Conservation (phyloP, 2,329 filamentous ascomycete genomes). For the Alternaria ventricosa region DNA sequence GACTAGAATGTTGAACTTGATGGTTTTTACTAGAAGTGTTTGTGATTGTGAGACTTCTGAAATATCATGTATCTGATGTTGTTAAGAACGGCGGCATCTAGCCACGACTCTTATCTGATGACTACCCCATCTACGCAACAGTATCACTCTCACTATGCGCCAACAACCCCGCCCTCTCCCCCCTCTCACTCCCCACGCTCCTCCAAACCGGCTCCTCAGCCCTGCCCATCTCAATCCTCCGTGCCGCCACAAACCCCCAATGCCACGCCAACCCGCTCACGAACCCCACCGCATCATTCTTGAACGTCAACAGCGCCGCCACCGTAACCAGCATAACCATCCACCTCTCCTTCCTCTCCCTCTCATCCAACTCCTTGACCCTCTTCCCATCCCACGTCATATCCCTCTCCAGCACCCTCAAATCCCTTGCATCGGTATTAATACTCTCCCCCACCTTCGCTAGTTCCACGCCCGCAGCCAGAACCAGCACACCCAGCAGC, state of each 20-base stretch:
- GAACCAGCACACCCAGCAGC: conserved; percentile 84
- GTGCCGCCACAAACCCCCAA: conserved; percentile 62
- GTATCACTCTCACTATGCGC: conserved; percentile 37
- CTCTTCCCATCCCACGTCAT: conserved; percentile 48
- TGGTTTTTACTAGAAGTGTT: background rate
- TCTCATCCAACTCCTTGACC: conserved; percentile 65
- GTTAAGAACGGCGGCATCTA: background rate
- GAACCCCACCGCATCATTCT: conserved; percentile 90
- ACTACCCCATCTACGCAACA: background rate
- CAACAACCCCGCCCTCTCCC: conserved; percentile 33
- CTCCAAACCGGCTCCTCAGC: conserved; percentile 34
- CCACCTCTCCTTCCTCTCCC: conserved; percentile 78
- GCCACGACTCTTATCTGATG: background rate
- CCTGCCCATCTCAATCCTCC: conserved; percentile 25
- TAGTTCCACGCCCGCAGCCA: conserved; percentile 87
- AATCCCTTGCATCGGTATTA: conserved; percentile 73
- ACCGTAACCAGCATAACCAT: conserved; percentile 90
- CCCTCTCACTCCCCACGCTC: conserved; percentile 19
- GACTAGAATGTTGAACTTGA: background rate
- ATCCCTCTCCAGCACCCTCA: conserved; percentile 52
- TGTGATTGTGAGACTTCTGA: background rate
- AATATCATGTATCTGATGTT: background rate
- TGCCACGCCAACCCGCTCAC: conserved; percentile 81
- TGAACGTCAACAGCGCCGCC: conserved; percentile 81
- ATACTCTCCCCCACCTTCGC: conserved; percentile 84